Evolutionary conservation across 306 rosid genomes (phyloP).

Genomic region (Castanea crenata): DNA sequence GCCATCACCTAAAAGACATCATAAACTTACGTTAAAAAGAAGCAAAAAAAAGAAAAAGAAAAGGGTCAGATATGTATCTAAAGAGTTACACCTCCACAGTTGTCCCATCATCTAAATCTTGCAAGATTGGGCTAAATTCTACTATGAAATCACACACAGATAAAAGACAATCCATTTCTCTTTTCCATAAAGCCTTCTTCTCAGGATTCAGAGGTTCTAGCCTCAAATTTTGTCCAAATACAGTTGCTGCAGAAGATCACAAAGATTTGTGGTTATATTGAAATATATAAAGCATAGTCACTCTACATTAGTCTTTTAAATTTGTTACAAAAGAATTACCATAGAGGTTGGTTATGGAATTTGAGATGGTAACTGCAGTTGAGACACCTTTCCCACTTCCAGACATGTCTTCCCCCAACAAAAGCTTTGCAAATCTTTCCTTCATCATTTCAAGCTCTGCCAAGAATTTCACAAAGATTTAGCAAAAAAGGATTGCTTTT

Average conservation of each 20-base stretch:
- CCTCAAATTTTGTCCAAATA: constrained; percentile 82
- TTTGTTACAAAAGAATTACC: constrained; percentile 40
- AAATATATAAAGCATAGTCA: not conserved
- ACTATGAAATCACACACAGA: constrained; percentile 95
- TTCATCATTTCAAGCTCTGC: constrained; percentile 80
- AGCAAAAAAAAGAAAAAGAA: not conserved
- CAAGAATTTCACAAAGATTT: constrained; percentile 9
- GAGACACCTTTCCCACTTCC: constrained; percentile 96
- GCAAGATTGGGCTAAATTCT: constrained; percentile 73
- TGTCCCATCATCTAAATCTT: constrained; percentile 62
- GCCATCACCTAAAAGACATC: constrained; percentile 66
- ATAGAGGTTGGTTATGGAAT: constrained; percentile 88
- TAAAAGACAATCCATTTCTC: constrained; percentile 87
- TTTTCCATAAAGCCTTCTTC: constrained; percentile 94
- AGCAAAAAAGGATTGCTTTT: not conserved
- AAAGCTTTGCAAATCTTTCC: constrained; percentile 88
- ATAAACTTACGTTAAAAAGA: constrained; percentile 7
- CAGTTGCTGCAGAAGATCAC: constrained; percentile 61
- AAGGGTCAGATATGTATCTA: constrained; percentile 9
- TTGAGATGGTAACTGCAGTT: constrained; percentile 93
- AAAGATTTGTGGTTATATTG: not conserved
- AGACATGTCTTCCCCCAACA: constrained; percentile 96
- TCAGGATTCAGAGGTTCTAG: constrained; percentile 77
- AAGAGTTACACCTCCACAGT: constrained; percentile 58
- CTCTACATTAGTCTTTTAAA: not conserved